A percentile compares a stretch with the other conserved stretches of the same genome.
These are phyloP conservation scores for Calycina marina DNA, from an alignment of 2,329 filamentous ascomycete genomes.

Conservation along the genomic window DNA sequence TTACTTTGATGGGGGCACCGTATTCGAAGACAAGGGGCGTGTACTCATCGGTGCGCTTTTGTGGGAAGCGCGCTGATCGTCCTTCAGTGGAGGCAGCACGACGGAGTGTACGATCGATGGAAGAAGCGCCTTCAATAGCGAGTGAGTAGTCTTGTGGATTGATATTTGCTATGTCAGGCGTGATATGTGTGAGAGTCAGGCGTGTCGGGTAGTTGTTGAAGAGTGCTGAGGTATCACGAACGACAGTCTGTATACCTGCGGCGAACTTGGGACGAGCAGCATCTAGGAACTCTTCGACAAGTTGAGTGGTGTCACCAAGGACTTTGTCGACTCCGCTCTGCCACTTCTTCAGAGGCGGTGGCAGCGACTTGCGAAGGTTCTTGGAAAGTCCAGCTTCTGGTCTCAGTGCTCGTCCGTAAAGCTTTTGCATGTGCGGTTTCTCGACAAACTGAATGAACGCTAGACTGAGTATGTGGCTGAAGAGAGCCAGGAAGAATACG, in stretches of 20 bases:
- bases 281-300: slow-evolving; percentile 84
- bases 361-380: slow-evolving; percentile 76
- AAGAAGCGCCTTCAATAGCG: slow-evolving; percentile 52
- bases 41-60: slow-evolving; percentile 42
- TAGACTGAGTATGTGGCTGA: slow-evolving; percentile 74
- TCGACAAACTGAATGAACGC: slow-evolving; percentile 88
- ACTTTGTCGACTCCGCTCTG: slow-evolving; percentile 80
- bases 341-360: slow-evolving; percentile 67
- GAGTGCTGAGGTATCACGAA: slow-evolving; percentile 72
- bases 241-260: slow-evolving; percentile 71
- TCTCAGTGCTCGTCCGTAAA: slow-evolving; percentile 75
- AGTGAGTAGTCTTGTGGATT: slow-evolving; percentile 71
- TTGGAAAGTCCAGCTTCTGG: slow-evolving; percentile 83
- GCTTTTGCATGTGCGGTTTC: slow-evolving; percentile 94
- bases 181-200: slow-evolving; percentile 66
- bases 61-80: slow-evolving; percentile 50
- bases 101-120: slow-evolving; percentile 37
- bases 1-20: slow-evolving; percentile 75
- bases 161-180: slow-evolving; percentile 66
- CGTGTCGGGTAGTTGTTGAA: slow-evolving; percentile 84
- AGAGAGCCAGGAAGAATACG: slow-evolving; percentile 73
- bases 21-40: slow-evolving; percentile 76
- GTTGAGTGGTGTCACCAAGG: slow-evolving; percentile 71
- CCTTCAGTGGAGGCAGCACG: slow-evolving; percentile 61
- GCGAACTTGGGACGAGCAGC: slow-evolving; percentile 73